These are phyloP conservation scores for Metschnikowia sp. DNA, from an alignment of 805 yeast genomes.

Conservation along the genomic window DNA sequence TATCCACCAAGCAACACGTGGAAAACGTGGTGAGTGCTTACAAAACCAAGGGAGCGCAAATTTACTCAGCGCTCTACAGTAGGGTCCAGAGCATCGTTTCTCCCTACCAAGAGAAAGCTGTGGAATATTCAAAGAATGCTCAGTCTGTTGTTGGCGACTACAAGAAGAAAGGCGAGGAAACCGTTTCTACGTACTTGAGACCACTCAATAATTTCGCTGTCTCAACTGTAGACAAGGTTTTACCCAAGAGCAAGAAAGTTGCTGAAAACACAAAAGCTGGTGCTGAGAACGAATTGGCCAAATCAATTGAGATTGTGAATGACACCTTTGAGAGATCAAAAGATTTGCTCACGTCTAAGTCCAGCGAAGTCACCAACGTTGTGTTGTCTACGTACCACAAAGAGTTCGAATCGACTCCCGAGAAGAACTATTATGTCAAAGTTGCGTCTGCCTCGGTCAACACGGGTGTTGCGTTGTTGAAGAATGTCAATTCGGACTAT, in stretches of 20 bases:
- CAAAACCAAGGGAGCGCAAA: constrained; percentile 7
- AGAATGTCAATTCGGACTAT: constrained; percentile 32
- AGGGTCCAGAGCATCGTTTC: constrained; percentile 8
- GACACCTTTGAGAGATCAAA: constrained; percentile 22
- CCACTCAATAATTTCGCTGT: constrained; percentile 27
- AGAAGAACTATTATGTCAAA: constrained; percentile 27
- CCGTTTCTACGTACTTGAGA: constrained; percentile 20
- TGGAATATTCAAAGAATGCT: constrained; percentile 10
- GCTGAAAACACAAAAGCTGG: constrained; percentile 14
- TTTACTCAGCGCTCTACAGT: constrained; percentile 5
- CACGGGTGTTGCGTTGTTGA: constrained; percentile 32
- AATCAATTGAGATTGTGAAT: constrained; percentile 20
- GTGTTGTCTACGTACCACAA: constrained; percentile 33
- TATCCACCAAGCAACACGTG: constrained; percentile 9
- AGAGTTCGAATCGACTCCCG: constrained; percentile 28
- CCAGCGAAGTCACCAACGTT: constrained; percentile 26
- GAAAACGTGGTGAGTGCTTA: constrained; percentile 6
- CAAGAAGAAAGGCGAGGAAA: constrained; percentile 14
- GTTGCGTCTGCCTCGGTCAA: constrained; percentile 34
- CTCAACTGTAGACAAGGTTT: constrained; percentile 25
- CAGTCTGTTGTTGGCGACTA: constrained; percentile 7
- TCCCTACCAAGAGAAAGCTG: constrained; percentile 10
- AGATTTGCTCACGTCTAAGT: constrained; percentile 25
- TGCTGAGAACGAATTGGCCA: constrained; percentile 20
- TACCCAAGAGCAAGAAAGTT: constrained; percentile 21